Conservation (phyloP, 176 grass and related monocot genomes). For the Puya raimondii region DNA sequence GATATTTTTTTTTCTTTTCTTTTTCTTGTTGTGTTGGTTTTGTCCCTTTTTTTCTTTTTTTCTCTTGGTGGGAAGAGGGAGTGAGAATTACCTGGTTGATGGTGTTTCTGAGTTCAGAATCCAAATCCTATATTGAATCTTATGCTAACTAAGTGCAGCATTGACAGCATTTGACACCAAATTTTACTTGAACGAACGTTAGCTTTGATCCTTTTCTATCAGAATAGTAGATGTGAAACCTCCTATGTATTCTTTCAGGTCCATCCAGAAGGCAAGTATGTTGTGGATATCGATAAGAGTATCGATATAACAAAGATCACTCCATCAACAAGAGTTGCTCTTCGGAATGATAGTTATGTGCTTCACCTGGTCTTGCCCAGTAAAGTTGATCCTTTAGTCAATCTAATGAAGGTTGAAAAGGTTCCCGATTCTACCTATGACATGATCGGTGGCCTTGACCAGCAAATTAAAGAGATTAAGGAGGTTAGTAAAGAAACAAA, state of each 20-base stretch:
- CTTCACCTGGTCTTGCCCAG: conserved; percentile 87
- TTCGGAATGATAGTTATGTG: conserved; percentile 94
- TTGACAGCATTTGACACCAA: no score
- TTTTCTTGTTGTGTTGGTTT: no score
- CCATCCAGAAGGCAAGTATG: conserved; percentile 97
- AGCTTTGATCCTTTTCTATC: no score
- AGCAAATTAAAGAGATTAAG: conserved; percentile 99
- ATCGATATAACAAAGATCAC: conserved; percentile 97
- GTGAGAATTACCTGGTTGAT: no score
- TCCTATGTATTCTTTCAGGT: conserved; percentile 46
- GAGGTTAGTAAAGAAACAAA: conserved; percentile 47
- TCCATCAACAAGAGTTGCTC: conserved; percentile 96
- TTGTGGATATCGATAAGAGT: conserved; percentile 92
- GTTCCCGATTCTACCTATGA: conserved; percentile 99
- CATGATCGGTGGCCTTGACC: conserved; percentile 99
- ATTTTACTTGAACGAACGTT: no score
- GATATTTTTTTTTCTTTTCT: no score
- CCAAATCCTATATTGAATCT: no score
- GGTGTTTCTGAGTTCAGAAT: no score
- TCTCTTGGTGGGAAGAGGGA: no score
- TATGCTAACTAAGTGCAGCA: no score
- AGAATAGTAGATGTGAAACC: background rate
- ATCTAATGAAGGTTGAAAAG: conserved; percentile 99
- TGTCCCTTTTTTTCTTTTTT: no score
- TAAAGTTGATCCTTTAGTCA: conserved; percentile 96